These are phyloP conservation scores for Quercus dentata DNA, from an alignment of 306 rosid species.

Conservation along the genomic window DNA sequence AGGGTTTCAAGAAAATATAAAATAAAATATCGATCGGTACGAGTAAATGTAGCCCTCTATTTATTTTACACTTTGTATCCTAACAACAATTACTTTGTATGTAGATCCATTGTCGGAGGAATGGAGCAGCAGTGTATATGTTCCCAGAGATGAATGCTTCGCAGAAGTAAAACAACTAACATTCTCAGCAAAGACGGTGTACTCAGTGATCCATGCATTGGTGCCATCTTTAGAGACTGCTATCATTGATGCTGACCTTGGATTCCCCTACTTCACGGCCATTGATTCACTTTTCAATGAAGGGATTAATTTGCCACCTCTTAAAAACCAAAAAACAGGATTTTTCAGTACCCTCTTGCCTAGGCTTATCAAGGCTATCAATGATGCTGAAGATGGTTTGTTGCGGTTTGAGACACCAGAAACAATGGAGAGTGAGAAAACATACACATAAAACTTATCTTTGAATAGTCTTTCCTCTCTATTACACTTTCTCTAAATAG, in stretches of 20 bases:
- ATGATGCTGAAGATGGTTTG: slow-evolving; percentile 17
- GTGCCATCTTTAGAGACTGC: slow-evolving; percentile 34
- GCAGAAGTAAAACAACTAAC: slow-evolving; percentile 47
- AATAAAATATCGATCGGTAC: neutral
- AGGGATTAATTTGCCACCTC: slow-evolving; percentile 48
- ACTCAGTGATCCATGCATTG: slow-evolving; percentile 42
- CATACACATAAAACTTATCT: neutral
- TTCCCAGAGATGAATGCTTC: slow-evolving; percentile 74
- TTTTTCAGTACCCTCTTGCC: slow-evolving; percentile 33
- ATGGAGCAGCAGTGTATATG: slow-evolving; percentile 39
- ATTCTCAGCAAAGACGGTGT: slow-evolving; percentile 29
- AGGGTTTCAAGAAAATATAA: too few relatives aligned
- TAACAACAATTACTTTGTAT: neutral
- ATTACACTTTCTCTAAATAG: neutral
- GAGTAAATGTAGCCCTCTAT: neutral
- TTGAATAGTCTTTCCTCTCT: neutral
- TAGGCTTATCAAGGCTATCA: slow-evolving; percentile 33
- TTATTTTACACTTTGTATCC: neutral
- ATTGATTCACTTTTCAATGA: slow-evolving; percentile 52
- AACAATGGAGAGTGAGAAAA: slow-evolving; percentile 46
- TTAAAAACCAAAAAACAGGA: neutral
- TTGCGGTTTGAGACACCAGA: slow-evolving; percentile 58
- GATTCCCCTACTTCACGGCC: slow-evolving; percentile 51
- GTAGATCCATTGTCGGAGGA: slow-evolving; percentile 51
- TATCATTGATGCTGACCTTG: slow-evolving; percentile 16